These are phyloP conservation scores for Apiospora hydei DNA, from an alignment of 2,329 filamentous ascomycete species.

Conservation along the genomic window DNA sequence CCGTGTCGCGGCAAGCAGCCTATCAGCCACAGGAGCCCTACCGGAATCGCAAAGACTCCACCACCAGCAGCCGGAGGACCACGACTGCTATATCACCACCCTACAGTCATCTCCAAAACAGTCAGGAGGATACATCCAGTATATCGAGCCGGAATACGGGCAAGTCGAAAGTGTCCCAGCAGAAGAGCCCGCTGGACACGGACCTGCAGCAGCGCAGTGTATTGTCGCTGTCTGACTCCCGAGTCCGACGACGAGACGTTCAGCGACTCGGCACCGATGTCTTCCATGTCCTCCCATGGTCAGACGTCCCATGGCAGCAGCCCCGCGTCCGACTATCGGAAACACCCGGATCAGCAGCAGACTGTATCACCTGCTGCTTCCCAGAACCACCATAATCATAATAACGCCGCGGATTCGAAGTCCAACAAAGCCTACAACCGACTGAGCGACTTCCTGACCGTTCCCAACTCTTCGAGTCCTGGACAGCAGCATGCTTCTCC, in stretches of 20 bases:
- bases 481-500: neutral
- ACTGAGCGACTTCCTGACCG: slow-evolving; percentile 51
- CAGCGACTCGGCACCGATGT: slow-evolving; percentile 42
- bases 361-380: neutral
- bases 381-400: neutral
- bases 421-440: slow-evolving; percentile 47
- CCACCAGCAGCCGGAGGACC: slow-evolving; percentile 33
- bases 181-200: slow-evolving; percentile 55
- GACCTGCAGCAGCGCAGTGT: slow-evolving; percentile 64
- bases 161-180: slow-evolving; percentile 61
- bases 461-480: slow-evolving; percentile 41
- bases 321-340: slow-evolving; percentile 29
- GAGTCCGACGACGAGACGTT: slow-evolving; percentile 61
- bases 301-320: slow-evolving; percentile 35
- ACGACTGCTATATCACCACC: slow-evolving; percentile 25
- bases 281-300: slow-evolving; percentile 43
- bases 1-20: slow-evolving; percentile 29
- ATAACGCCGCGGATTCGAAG: neutral
- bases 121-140: slow-evolving; percentile 53
- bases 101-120: slow-evolving; percentile 38
- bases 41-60: slow-evolving; percentile 38
- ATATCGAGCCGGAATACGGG: slow-evolving; percentile 63
- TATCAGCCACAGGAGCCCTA: slow-evolving; percentile 29
- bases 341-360: neutral
- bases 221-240: slow-evolving; percentile 61